Evolutionary conservation across 164 flowering plant species (phyloP).

Genomic region (Vitis cinerea): DNA sequence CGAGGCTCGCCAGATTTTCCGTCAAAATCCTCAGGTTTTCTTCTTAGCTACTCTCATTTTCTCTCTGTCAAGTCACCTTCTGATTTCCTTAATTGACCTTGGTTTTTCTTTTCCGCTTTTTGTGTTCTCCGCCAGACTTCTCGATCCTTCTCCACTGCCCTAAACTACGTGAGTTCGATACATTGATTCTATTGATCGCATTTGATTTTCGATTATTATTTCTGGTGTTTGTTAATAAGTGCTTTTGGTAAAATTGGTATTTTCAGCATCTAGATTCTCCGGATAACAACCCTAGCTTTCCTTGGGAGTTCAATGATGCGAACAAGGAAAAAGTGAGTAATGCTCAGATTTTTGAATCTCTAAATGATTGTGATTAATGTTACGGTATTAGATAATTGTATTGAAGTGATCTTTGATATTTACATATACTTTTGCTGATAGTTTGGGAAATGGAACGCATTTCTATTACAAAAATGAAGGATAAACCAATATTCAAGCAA

Average conservation of each 20-base stretch:
- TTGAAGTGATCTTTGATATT: neutral
- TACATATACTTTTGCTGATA: too few relatives aligned
- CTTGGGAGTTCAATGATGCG: conserved; percentile 69
- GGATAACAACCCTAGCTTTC: conserved; percentile 78
- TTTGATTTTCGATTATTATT: neutral
- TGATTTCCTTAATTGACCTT: neutral
- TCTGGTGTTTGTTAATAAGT: neutral
- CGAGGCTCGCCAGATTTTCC: conserved; percentile 79
- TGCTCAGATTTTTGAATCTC: neutral
- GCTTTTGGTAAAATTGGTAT: neutral
- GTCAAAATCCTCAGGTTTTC: conserved; percentile 57
- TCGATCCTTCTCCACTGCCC: conserved; percentile 86
- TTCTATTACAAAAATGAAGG: too few relatives aligned
- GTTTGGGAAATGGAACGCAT: too few relatives aligned
- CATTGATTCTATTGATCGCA: neutral
- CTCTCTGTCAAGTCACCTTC: conserved; percentile 7
- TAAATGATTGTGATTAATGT: neutral
- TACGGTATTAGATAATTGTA: neutral
- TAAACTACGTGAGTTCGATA: conserved; percentile 75
- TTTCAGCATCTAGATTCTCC: conserved; percentile 84
- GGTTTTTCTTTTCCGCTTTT: conserved; percentile 4
- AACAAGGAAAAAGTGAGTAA: conserved; percentile 65
- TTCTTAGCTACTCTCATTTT: conserved; percentile 1
- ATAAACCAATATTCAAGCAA: too few relatives aligned
- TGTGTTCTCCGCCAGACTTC: conserved; percentile 44